Base-by-base conservation (phyloP, 1,284 basidiomycete genomes). In the Fistulinella cinereoalba region DNA sequence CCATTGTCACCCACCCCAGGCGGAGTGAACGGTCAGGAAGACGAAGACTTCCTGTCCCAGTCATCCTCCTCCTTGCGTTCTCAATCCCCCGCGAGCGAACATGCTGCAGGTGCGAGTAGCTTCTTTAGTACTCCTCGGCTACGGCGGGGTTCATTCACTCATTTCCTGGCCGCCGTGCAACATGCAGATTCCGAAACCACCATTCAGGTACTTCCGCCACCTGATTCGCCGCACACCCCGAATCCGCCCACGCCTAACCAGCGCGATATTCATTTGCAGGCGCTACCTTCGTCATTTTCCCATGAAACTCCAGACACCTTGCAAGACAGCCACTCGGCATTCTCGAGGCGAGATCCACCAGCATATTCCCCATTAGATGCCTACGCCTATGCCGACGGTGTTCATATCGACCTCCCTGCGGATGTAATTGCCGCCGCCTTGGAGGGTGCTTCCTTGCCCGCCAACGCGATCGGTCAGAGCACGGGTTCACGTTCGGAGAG, bases 321-420 rank as follows among this genome's bases (percentile, higher is more conserved):
- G 24, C 52, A 53, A 46, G 50, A 46, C 41, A 36, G 18, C 24
- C 54, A 52, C 19, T 49, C 59, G 21, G 54, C 67, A 13, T 46
- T 75, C 29, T 68, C 68, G 41, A 72, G 77, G 55, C 73, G 79
- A 49, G 83, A 85, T 50, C 88, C 88, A 23, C 88, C 88, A 21
- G 85, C 85, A 19, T 91, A 91, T 67, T 90, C 88, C 8, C 88
- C 88, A 16, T 65, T 91, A 56, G 88, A 91, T 58, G 85, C 88
- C 12, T 86, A 75, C 56, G 77, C 81, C 33, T 90, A 91, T 58
- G 74, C 83, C 25, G 88, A 91, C 32, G 88, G 88, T 31, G 88
- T 91, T 22, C 84, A 85, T 47, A 80, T 91, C 42, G 88, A 91
- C 65, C 71, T 91, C 37, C 88, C 88, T 22, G 86, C 88, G 18